Evolutionary conservation across 495 filamentous ascomycete genomes (phyloP).

Genomic region (Viridothelium virens): DNA sequence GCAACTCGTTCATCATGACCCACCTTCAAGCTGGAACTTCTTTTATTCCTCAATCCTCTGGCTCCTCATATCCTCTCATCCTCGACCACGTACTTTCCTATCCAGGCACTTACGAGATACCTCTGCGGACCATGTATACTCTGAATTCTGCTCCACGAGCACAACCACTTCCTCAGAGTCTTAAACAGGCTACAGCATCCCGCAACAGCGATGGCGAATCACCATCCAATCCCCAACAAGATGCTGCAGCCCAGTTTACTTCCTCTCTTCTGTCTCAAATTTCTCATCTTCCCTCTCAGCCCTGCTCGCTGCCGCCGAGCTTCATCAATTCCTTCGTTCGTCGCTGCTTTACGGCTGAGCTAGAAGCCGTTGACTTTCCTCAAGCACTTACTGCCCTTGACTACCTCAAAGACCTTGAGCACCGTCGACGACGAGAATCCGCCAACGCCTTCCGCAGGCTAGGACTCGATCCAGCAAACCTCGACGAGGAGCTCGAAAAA

Average conservation of each 20-base stretch:
- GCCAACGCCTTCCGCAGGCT: conserved; percentile 75
- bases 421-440: conserved; percentile 60
- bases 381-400: conserved; percentile 65
- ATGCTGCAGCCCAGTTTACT: conserved; percentile 50
- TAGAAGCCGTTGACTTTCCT: conserved; percentile 59
- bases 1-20: not conserved
- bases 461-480: conserved; percentile 48
- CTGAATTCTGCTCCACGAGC: conserved; percentile 55
- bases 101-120: conserved; percentile 61
- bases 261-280: conserved; percentile 57
- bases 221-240: conserved; percentile 27
- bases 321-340: conserved; percentile 61
- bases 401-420: conserved; percentile 62
- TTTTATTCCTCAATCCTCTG: conserved; percentile 14
- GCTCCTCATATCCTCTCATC: conserved; percentile 40
- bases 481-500: conserved; percentile 38
- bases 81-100: conserved; percentile 63
- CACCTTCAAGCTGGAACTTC: not conserved
- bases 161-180: conserved; percentile 35
- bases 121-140: conserved; percentile 65
- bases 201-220: conserved; percentile 11
- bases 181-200: conserved; percentile 21
- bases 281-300: conserved; percentile 53
- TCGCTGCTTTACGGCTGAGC: conserved; percentile 50
- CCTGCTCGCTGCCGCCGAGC: conserved; percentile 56